Conservation (phyloP, 2,329 filamentous ascomycete genomes). For the Calonectria montana region DNA sequence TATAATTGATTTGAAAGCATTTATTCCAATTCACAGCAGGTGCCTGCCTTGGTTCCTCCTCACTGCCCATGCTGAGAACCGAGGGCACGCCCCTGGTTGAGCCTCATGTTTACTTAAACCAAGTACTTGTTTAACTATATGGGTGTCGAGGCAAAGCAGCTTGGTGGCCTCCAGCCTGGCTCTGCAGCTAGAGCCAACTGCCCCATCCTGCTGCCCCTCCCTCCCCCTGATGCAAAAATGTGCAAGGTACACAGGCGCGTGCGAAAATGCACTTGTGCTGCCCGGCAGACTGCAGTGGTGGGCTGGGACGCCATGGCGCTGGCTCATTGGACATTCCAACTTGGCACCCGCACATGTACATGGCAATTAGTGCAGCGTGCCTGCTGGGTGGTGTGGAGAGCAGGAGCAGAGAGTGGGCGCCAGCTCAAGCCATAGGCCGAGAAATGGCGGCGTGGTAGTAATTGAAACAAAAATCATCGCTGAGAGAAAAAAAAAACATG, state of each 20-base stretch:
- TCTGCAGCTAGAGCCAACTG: background rate
- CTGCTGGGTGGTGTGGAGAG: background rate
- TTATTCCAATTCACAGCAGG: too few species aligned
- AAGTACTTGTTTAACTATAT: background rate
- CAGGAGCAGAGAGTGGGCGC: background rate
- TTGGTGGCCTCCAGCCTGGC: background rate
- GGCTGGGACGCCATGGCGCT: background rate
- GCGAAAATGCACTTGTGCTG: background rate
- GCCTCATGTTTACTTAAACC: background rate
- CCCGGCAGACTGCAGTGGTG: background rate
- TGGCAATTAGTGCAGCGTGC: background rate
- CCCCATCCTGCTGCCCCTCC: background rate
- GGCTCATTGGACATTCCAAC: background rate
- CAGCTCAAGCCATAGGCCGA: background rate
- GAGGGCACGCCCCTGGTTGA: background rate
- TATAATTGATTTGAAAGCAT: too few species aligned
- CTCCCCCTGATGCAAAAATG: background rate
- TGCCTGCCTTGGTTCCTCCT: too few species aligned
- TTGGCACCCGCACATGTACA: slow-evolving; percentile 1
- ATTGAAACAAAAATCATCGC: background rate
- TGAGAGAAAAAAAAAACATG: background rate
- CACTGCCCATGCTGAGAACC: background rate
- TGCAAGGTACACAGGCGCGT: background rate
- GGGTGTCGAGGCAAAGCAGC: background rate
- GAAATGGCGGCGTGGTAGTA: background rate